A percentile compares a stretch with the other conserved stretches of the same genome.
Conservation (phyloP, 768 basidiomycete species). For the Boletus rubescentipes region DNA sequence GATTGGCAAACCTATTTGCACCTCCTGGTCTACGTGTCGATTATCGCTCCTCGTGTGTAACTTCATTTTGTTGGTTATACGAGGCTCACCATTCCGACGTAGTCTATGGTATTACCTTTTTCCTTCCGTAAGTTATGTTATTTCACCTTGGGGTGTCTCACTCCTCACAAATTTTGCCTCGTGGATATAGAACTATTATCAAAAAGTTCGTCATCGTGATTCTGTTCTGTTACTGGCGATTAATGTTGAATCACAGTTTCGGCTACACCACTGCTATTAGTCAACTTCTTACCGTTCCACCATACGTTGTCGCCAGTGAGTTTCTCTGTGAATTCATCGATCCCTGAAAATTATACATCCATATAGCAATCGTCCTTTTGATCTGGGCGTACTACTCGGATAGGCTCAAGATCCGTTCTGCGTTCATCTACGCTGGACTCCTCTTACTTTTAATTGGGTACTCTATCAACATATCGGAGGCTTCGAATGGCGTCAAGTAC, state of each 20-base stretch:
- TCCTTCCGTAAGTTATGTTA: conserved; percentile 60
- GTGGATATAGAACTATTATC: conserved; percentile 57
- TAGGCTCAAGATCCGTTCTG: conserved; percentile 49
- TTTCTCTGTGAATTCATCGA: neutral
- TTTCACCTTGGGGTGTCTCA: neutral
- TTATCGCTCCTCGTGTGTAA: conserved; percentile 56
- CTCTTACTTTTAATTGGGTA: conserved; percentile 57
- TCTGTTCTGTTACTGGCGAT: neutral
- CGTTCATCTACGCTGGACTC: conserved; percentile 56
- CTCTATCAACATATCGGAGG: conserved; percentile 59
- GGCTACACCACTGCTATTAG: conserved; percentile 56
- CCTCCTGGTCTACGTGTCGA: conserved; percentile 39
- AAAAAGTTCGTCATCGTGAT: conserved; percentile 33
- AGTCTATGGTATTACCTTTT: conserved; percentile 73
- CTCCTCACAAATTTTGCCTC: neutral
- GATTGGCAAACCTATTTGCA: conserved; percentile 59
- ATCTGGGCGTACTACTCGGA: conserved; percentile 60
- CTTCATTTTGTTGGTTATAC: neutral
- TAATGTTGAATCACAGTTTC: conserved; percentile 41
- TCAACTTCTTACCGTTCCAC: conserved; percentile 68
- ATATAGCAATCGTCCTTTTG: conserved; percentile 50
- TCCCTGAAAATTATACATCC: neutral
- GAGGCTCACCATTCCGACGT: conserved; percentile 1
- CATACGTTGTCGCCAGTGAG: conserved; percentile 63
- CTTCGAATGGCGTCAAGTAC: conserved; percentile 57